Evolutionary conservation across 1,139 yeast genomes (phyloP), one percentile per base, ranked within the genome.

Genomic region (Suhomyces bolitotheri): DNA sequence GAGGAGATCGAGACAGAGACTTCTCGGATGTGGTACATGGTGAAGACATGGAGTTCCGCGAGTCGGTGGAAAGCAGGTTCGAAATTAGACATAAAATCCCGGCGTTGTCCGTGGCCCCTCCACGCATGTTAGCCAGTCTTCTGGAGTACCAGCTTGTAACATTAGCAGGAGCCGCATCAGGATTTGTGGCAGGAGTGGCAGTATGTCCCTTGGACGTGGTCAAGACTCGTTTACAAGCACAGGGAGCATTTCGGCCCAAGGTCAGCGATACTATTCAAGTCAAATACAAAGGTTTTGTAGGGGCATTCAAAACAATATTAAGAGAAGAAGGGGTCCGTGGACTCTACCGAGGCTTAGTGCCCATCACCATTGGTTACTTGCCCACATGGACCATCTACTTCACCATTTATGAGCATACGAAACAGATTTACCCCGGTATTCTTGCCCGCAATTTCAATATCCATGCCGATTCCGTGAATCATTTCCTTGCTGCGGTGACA

Each of bases 311-410:
- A 27, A 71, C 82, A 7, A 87, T 89, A 27, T 62, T 78, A 39
- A 58, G 62, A 36, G 89, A 89, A 38, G 97, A 90, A 62, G 96
- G 97, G 2, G 50, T 80, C 1, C 61, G 78, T 27, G 97, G 98
- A 0, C 69, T 92, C 14, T 94, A 94, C 58, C 68, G 96, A 44
- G 99, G 99, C 3, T 64, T 94, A 13, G 85, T 83, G 1, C 97
- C 99, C 8, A 88, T 92, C 24, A 76, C 94, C 2, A 64, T 92
- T 35, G 99, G 99, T 0, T 92, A 92, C 60, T 78, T 94, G 47
- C 98, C 99, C 5, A 89, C 97, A 0, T 92, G 98, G 98, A 89
- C 90, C 64, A 87, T 92, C 30, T 92, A 94, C 59, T 94, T 92
- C 63, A 76, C 92, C 9, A 85, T 89, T 23, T 92, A 92, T 59